Percentiles rank a stretch among this genome's conserved stretches.
These are phyloP conservation scores for Fusarium sulawesiense DNA, from an alignment of 2,329 filamentous ascomycete species.

Conservation along the genomic window DNA sequence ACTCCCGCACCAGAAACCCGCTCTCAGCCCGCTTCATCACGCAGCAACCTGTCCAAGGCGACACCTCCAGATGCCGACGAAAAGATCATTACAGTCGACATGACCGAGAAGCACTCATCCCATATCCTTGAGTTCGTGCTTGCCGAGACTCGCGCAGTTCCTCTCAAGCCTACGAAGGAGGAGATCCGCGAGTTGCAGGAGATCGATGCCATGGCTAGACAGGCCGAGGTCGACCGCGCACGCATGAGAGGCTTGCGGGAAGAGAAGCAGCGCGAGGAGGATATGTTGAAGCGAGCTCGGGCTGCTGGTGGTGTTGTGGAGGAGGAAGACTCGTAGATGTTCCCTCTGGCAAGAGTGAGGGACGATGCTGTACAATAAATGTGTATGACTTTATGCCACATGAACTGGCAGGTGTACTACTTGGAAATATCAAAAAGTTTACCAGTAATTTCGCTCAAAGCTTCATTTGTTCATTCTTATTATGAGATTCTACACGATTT, in stretches of 20 bases:
- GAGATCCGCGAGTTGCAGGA: conserved; percentile 69
- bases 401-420: conserved; percentile 45
- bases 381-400: conserved; percentile 44
- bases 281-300: conserved; percentile 56
- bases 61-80: conserved; percentile 62
- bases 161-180: conserved; percentile 67
- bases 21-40: conserved; percentile 61
- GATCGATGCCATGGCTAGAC: conserved; percentile 64
- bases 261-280: conserved; percentile 71
- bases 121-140: conserved; percentile 74
- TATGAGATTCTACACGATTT: not conserved
- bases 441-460: conserved; percentile 8
- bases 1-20: conserved; percentile 44
- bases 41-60: conserved; percentile 60
- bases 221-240: conserved; percentile 65
- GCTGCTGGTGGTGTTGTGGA: conserved; percentile 54
- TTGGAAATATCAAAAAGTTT: conserved; percentile 40
- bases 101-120: conserved; percentile 70
- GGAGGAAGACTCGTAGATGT: conserved; percentile 46
- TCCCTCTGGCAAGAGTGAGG: not conserved
- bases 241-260: conserved; percentile 64
- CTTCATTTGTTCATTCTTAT: not conserved
- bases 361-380: conserved; percentile 47
- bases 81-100: conserved; percentile 67
- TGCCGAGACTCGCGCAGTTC: conserved; percentile 68